Evolutionary conservation across 257 asterid species (phyloP).

Genomic region (Solanum sitiens): DNA sequence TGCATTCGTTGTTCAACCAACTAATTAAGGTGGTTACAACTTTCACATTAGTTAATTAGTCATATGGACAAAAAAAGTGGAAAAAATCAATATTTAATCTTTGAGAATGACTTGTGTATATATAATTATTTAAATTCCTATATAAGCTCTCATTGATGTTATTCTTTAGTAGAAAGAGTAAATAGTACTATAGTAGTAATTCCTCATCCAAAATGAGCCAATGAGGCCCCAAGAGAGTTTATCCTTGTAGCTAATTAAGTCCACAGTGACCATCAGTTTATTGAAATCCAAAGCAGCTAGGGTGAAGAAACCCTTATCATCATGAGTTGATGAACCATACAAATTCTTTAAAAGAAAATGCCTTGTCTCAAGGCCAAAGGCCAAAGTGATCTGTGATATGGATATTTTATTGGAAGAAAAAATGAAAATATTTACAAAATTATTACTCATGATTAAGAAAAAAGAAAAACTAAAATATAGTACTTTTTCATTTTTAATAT

Average conservation of each 20-base stretch:
- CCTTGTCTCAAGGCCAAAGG: background rate
- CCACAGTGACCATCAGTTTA: background rate
- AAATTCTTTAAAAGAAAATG: background rate
- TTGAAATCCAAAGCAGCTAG: background rate
- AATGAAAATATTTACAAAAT: background rate
- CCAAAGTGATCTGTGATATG: background rate
- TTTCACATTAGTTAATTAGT: background rate
- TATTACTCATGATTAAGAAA: background rate
- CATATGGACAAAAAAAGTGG: background rate
- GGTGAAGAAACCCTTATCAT: background rate
- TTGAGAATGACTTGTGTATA: background rate
- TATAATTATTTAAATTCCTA: background rate
- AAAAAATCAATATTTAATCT: background rate
- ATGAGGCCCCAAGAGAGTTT: background rate
- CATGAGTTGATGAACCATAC: background rate
- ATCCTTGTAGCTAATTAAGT: background rate
- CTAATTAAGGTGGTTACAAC: background rate
- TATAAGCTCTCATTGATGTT: background rate
- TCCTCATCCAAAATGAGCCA: background rate
- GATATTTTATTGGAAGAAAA: background rate
- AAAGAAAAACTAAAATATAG: background rate
- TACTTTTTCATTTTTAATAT: no score
- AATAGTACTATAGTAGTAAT: background rate
- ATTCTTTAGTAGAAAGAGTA: background rate
- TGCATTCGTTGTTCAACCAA: no score